Base-by-base conservation (phyloP, 1,139 yeast species). In the Suzukiozyma palmioleophila region DNA sequence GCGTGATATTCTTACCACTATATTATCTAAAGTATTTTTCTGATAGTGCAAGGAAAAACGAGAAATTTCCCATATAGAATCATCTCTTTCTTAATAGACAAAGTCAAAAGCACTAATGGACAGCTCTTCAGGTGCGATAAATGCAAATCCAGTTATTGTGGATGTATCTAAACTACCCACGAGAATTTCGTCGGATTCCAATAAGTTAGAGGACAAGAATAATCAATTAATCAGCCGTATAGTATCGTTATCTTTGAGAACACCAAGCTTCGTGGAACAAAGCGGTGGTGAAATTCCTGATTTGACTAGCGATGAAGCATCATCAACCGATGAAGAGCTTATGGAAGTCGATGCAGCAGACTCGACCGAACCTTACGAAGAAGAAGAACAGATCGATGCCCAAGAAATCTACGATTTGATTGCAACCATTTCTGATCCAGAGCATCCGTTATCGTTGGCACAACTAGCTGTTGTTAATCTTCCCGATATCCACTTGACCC, bases 381-480 rank as follows among this genome's bases (percentile, higher is more conserved):
- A 62, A 2, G 71, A 63, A 29, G 95, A 87, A 28, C 79, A 77
- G 3, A 80, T 92, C 32, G 98, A 92, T 56, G 63, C 89, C 6
- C 77, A 71, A 47, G 77, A 70, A 42, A 71, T 73, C 10, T 75
- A 69, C 44, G 87, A 71, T 47, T 69, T 92, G 40, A 87, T 92
- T 4, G 79, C 97, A 2, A 75, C 87, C 22, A 92, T 94, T 18
- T 86, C 95, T 0, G 99, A 94, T 58, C 99, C 99, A 2, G 99
- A 94, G 55, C 99, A 94, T 59, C 99, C 99, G 0, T 69, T 94
- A 32, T 85, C 97, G 0, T 69, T 94, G 43, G 98, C 97, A 0
- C 98, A 94, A 60, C 72, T 94, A 13, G 94, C 97, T 0, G 97
- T 94, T 33, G 96, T 94, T 2, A 89, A 89, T 53, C 68, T 94